These are phyloP conservation scores for Aphanomyces euteiches DNA, from an alignment of 352 stramenopile genomes.

Conservation along the genomic window DNA sequence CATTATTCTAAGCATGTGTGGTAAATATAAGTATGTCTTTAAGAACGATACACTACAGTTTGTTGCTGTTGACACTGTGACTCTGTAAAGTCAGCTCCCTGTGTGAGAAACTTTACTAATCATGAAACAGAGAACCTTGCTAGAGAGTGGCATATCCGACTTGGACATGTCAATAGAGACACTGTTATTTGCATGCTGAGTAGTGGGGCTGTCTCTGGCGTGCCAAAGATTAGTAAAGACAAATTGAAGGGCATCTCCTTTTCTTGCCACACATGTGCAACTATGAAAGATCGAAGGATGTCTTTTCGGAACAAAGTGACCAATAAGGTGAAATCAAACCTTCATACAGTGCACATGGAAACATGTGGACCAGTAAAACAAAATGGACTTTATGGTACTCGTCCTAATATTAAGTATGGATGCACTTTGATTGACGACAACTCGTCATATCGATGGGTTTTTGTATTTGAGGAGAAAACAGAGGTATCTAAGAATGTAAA, in stretches of 20 bases:
- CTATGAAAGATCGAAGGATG: slow-evolving; percentile 1
- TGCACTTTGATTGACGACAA: not conserved
- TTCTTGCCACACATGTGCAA: not conserved
- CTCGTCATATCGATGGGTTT: not conserved
- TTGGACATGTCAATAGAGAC: not conserved
- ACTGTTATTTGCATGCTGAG: not conserved
- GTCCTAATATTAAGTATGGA: not conserved
- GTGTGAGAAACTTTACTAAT: not conserved
- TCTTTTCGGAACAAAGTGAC: not conserved
- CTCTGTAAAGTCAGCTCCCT: not conserved
- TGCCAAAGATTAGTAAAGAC: too few relatives aligned
- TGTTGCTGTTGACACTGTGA: not conserved
- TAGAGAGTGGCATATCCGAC: not conserved
- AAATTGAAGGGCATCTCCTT: not conserved
- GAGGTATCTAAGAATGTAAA: too few relatives aligned
- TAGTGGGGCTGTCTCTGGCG: too few relatives aligned
- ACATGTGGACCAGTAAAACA: slow-evolving; percentile 8
- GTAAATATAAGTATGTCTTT: slow-evolving; percentile 5
- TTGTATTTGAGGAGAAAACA: too few relatives aligned
- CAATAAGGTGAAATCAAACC: not conserved
- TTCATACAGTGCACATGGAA: not conserved
- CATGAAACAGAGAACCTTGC: not conserved
- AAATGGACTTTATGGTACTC: not conserved
- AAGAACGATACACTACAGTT: slow-evolving; percentile 2
- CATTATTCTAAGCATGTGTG: not conserved